Evolutionary conservation across 2,329 filamentous ascomycete genomes (phyloP), one percentile per base, ranked within the genome.

Genomic region (Trichoderma aggressivum): DNA sequence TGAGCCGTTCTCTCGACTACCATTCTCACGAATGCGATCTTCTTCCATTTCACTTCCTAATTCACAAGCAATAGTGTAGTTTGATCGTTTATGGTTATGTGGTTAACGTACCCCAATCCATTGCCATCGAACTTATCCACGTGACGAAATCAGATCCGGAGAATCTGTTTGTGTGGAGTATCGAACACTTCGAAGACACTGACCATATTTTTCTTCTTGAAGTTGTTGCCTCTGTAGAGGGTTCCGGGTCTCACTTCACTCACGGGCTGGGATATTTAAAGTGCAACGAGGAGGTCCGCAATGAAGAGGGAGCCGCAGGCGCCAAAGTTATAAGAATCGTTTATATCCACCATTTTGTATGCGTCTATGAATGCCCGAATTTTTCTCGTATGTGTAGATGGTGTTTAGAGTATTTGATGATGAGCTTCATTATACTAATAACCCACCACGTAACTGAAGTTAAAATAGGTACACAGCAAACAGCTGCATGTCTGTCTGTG

Each of bases 81-180:
- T 43, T 2, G 16, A 0, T 43, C 39, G 39, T 43, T 16, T 43
- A n/a, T 43, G 16, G 39, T 43, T 10, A n/a, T 43, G 16, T 43
- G 1, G 16, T 43, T n/a, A 43, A 43, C n/a, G 16, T 0, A 1
- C 16, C 0, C 0, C 39, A 18, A 3, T 43, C n/a, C 39, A 10
- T 3, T 43, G 16, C 8, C 39, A 10, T 43, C 3, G 39, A 43
- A 43, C 16, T 43, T n/a, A 43, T 43, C 39, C 39, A 43, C 39
- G 18, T 43, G 39, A 43, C 39, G 39, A 43, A 43, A n/a, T 16
- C 39, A 43, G 39, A 43, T 16, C 39, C 39, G n/a, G 7, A 43
- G 39, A n/a, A 43, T n/a, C 16, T 43, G 39, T 10, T 43, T 43
- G 3, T 43, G 7, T 43, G 39, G 3, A n/a, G 39, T 43, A 3